These are phyloP conservation scores for Chloroidium sp. DNA, from an alignment of 163 green algal genomes.

Conservation along the genomic window DNA sequence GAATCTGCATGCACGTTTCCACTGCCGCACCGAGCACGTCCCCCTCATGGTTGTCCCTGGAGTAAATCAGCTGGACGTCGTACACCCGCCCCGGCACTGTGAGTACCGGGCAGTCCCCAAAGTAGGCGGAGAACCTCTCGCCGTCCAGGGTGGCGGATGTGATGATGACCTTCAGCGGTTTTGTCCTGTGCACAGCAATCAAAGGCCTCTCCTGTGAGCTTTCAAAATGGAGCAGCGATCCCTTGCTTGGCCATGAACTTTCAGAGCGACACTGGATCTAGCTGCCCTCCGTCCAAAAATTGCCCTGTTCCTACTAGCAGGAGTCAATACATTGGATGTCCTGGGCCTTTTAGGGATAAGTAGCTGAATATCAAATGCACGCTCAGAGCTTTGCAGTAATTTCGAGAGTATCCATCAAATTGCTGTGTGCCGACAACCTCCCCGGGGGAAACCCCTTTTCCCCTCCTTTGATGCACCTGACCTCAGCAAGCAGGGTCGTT, in stretches of 20 bases:
- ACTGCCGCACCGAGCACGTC: constrained; percentile 58
- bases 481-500: neutral
- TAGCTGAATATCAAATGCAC: too few relatives aligned
- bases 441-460: neutral
- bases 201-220: too few relatives aligned
- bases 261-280: too few relatives aligned
- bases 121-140: constrained; percentile 81
- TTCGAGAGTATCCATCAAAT: too few relatives aligned
- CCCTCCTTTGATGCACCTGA: neutral
- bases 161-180: constrained; percentile 77
- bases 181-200: neutral
- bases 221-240: too few relatives aligned
- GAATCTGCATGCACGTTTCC: constrained; percentile 71
- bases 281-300: too few relatives aligned
- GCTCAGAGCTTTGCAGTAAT: too few relatives aligned
- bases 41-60: constrained; percentile 33
- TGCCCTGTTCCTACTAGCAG: too few relatives aligned
- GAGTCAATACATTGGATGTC: too few relatives aligned
- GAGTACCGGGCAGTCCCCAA: constrained; percentile 64
- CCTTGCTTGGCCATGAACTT: too few relatives aligned
- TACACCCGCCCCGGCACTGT: constrained; percentile 74
- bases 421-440: too few relatives aligned
- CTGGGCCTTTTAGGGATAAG: too few relatives aligned
- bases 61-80: constrained; percentile 75
- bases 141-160: constrained; percentile 89